Evolutionary conservation across 352 stramenopile species (phyloP).

Genomic region (Globisporangium perplexum): DNA sequence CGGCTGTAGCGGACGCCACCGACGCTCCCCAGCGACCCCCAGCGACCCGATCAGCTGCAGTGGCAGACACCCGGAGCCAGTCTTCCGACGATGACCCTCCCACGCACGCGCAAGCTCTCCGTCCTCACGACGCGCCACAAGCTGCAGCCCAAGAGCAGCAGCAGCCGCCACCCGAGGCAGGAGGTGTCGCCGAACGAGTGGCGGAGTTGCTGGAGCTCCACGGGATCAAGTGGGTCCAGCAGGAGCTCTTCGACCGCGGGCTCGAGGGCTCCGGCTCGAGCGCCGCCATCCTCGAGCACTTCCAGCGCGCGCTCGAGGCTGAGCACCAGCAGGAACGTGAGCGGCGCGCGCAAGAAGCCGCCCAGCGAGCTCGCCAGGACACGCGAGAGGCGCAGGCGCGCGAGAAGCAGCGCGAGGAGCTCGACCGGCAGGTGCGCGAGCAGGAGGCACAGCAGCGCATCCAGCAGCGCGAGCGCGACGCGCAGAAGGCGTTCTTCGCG

Average conservation of each 20-base stretch:
- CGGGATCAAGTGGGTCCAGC: slow-evolving; percentile 69
- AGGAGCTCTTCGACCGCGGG: slow-evolving; percentile 73
- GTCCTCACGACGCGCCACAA: not conserved
- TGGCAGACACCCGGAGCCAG: too few species aligned
- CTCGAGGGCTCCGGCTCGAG: slow-evolving; percentile 49
- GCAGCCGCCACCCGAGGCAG: not conserved
- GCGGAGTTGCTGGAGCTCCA: slow-evolving; percentile 21
- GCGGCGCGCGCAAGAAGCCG: not conserved
- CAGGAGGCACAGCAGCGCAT: slow-evolving; percentile 32
- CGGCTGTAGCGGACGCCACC: not conserved
- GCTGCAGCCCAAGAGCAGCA: not conserved
- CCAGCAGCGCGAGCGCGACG: slow-evolving; percentile 33
- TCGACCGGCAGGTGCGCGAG: slow-evolving; percentile 29
- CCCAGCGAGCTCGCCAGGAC: slow-evolving; percentile 20
- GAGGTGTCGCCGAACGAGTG: slow-evolving; percentile 17
- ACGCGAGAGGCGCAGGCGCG: slow-evolving; percentile 22
- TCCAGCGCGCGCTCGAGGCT: slow-evolving; percentile 27
- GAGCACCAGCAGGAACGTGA: slow-evolving; percentile 20
- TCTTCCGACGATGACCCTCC: too few species aligned
- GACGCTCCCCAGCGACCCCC: not conserved
- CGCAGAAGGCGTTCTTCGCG: slow-evolving; percentile 45
- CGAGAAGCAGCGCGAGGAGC: slow-evolving; percentile 27
- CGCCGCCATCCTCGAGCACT: slow-evolving; percentile 34
- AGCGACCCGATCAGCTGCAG: too few species aligned
- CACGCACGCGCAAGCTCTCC: too few species aligned